Evolutionary conservation across 73 alveolate species (phyloP), one percentile per base, ranked within the genome.

Genomic region (Paramecium tetraurelia): DNA sequence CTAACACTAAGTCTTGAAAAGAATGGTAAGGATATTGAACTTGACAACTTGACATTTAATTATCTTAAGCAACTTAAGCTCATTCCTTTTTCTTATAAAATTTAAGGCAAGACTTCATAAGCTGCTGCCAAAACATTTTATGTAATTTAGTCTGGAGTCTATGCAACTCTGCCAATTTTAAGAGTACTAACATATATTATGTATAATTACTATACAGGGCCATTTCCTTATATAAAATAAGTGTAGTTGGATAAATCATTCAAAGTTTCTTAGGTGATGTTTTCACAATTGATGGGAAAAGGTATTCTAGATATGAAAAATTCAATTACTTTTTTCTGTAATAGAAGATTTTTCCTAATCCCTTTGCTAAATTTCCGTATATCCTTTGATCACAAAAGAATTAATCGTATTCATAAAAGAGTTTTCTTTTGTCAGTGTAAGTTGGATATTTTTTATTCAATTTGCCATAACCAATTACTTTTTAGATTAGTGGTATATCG

Each of bases 381-480:
- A 97, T 95, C 50, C 97, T 93, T 71, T 93, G 53, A 90, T 97
- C 99, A 53, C 97, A 94, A 80, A 97, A 95, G 95, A 97, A 97
- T 85, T 93, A 85, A 89, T 97, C 99, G 89, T 94, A 94, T 83
- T 95, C 96, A 83, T 89, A 89, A 92, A 92, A 58, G 41, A 95
- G 86, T 84, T 93, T 75, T 31, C 95, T 84, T 94, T 93, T 95
- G 44, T 95, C 96, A 33, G 86, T 69, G 68, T 85, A 92, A 40
- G 93, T 85, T 18, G 68, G 85, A 80, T 59, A 95, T 18, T 93
- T 93, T 72, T 85, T 86, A 50, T 80, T 86, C 18, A 95, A 44
- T 92, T 90, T 89, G 7, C 76, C 70, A 80, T 29, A 87, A 11
- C 96, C 96, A 48, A 95, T 89, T 1, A 95, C 96, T 80, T 95